Evolutionary conservation across 1,284 basidiomycete species (phyloP).

Genomic region (Pholiota adiposa): DNA sequence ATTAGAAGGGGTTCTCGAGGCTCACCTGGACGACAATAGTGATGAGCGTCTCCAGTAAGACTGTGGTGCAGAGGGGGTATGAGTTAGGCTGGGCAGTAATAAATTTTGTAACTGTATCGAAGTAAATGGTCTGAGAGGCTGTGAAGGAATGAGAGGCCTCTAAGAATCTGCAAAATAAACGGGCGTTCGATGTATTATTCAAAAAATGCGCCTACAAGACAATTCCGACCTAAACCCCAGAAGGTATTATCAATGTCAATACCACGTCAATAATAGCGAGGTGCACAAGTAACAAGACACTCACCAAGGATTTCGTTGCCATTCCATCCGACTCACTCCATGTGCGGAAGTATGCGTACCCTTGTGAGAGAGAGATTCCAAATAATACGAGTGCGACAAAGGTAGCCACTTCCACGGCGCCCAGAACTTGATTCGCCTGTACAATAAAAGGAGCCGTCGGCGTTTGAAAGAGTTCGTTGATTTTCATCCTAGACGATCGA

Average conservation of each 20-base stretch:
- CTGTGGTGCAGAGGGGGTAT: conserved; percentile 16
- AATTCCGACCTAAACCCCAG: neutral
- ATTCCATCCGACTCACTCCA: neutral
- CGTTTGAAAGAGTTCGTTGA: neutral
- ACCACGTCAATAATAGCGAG: no score
- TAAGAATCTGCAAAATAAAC: conserved; percentile 6
- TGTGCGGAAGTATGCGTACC: conserved; percentile 8
- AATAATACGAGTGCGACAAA: conserved; percentile 15
- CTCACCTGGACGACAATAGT: conserved; percentile 19
- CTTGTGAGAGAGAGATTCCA: conserved; percentile 18
- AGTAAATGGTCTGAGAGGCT: conserved; percentile 17
- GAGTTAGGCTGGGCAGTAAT: conserved; percentile 16
- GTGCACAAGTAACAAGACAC: neutral
- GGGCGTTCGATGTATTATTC: neutral
- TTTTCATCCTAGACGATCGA: neutral
- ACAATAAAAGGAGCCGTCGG: neutral
- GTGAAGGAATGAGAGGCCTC: conserved; percentile 19
- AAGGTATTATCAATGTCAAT: no score
- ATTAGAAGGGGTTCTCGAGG: no score
- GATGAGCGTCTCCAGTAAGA: conserved; percentile 17
- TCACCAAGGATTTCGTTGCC: neutral
- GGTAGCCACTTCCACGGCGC: conserved; percentile 20
- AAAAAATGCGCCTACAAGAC: neutral
- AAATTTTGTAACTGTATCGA: conserved; percentile 16
- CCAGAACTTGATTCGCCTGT: conserved; percentile 11